Conservation (phyloP, 2,329 filamentous ascomycete genomes). For the Epichloe aotearoae region DNA sequence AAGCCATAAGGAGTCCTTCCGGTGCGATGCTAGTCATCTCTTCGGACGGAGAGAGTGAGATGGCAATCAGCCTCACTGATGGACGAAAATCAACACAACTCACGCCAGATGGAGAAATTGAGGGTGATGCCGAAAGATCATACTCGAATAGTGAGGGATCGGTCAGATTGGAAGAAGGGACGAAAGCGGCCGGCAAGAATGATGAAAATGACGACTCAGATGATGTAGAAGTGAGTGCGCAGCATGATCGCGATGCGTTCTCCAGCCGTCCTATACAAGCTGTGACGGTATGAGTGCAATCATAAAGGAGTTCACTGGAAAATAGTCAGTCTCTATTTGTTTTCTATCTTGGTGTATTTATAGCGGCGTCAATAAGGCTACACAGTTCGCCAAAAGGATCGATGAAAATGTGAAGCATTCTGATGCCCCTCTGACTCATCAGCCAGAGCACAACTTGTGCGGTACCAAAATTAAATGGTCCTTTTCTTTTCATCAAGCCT, state of each 20-base stretch:
- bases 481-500: not conserved
- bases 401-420: not conserved
- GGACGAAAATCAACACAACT: constrained; percentile 42
- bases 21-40: constrained; percentile 32
- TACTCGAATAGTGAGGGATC: not conserved
- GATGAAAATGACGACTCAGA: constrained; percentile 2
- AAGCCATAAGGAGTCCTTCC: constrained; percentile 29
- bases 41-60: constrained; percentile 47
- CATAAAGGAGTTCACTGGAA: not conserved
- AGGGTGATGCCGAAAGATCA: not conserved
- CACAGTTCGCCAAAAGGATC: not conserved
- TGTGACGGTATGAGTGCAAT: constrained; percentile 18
- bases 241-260: constrained; percentile 16
- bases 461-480: not conserved
- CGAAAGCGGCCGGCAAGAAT: not conserved
- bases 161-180: not conserved
- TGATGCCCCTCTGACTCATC: not conserved
- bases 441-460: not conserved
- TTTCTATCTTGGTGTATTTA: constrained; percentile 16
- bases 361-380: not conserved
- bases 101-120: constrained; percentile 26
- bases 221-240: constrained; percentile 9
- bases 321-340: constrained; percentile 1
- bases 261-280: constrained; percentile 18
- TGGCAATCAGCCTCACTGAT: constrained; percentile 46